phyloP scores from a whole-genome alignment of 805 yeast species.

The Metschnikowia drakensbergensis region DNA sequence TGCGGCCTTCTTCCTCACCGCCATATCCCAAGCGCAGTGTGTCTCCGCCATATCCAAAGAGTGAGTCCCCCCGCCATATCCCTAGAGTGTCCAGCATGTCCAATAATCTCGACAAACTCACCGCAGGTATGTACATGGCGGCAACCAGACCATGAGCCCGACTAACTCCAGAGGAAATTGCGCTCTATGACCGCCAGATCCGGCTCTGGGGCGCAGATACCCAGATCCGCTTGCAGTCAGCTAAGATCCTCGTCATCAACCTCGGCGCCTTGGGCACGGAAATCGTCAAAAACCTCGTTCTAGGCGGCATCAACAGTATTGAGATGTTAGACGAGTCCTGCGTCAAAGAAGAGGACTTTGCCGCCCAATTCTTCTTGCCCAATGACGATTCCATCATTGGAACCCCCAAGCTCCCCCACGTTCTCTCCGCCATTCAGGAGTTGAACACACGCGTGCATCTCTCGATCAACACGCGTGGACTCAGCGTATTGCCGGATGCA shows the following conservation, averaged over 20 bases:
- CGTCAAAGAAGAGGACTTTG: slow-evolving; percentile 60
- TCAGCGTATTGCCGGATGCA: slow-evolving; percentile 18
- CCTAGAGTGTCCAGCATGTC: not conserved
- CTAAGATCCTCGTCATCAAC: slow-evolving; percentile 67
- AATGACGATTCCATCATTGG: slow-evolving; percentile 54
- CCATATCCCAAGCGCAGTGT: no score
- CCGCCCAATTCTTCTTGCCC: slow-evolving; percentile 69
- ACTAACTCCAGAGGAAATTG: slow-evolving; percentile 63
- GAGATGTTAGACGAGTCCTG: slow-evolving; percentile 60
- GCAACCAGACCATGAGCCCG: not conserved
- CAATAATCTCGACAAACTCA: slow-evolving; percentile 13
- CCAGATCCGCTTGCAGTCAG: slow-evolving; percentile 69
- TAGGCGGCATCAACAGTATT: slow-evolving; percentile 83
- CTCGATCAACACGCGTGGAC: slow-evolving; percentile 31
- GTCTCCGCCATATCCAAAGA: no score
- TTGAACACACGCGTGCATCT: slow-evolving; percentile 78
- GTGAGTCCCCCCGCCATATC: no score
- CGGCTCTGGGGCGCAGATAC: slow-evolving; percentile 96
- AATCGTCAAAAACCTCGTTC: slow-evolving; percentile 73
- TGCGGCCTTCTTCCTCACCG: not conserved
- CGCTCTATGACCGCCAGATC: slow-evolving; percentile 90
- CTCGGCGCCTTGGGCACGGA: slow-evolving; percentile 80
- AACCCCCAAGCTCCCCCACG: slow-evolving; percentile 48
- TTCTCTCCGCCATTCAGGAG: slow-evolving; percentile 55
- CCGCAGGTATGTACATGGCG: slow-evolving; percentile 18